phyloP scores from a whole-genome alignment of 495 filamentous ascomycete genomes.

The Neurospora africana region DNA sequence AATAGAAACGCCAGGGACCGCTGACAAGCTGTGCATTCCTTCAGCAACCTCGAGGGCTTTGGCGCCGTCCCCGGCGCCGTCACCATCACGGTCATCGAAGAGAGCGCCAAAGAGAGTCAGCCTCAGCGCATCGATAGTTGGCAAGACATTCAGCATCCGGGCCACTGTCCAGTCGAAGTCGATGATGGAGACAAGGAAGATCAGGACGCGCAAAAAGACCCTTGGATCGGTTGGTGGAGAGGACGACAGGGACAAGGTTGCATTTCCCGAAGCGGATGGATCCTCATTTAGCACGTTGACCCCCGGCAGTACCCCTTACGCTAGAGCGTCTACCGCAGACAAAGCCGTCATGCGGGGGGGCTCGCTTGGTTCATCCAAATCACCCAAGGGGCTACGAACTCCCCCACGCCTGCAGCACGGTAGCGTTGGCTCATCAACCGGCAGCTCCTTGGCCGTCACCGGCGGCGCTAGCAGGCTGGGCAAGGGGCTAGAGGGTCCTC shows the following conservation, averaged over 20 bases:
- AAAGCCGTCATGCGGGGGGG: conserved; percentile 12
- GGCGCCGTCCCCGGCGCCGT: neutral
- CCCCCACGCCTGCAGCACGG: conserved; percentile 15
- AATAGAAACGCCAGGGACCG: neutral
- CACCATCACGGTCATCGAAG: neutral
- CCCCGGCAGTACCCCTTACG: neutral
- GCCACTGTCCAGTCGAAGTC: conserved; percentile 15
- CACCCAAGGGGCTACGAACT: conserved; percentile 11
- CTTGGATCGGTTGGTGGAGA: conserved; percentile 2
- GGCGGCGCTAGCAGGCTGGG: neutral
- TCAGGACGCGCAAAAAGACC: conserved; percentile 26
- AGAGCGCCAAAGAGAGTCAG: neutral
- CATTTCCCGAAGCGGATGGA: conserved; percentile 7
- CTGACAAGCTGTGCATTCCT: neutral
- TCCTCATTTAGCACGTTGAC: neutral
- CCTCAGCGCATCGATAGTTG: conserved; percentile 11
- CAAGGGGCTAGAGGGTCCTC: neutral
- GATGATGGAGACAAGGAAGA: neutral
- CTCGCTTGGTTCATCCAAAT: conserved; percentile 14
- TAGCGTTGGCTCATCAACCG: neutral
- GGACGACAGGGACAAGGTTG: conserved; percentile 12
- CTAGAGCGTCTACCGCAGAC: neutral
- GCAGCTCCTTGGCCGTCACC: neutral
- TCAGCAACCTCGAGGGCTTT: neutral
- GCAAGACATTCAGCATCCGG: conserved; percentile 30